phyloP scores from a whole-genome alignment of 192 early-diverging fungal species.

The Obelidium mucronatum region DNA sequence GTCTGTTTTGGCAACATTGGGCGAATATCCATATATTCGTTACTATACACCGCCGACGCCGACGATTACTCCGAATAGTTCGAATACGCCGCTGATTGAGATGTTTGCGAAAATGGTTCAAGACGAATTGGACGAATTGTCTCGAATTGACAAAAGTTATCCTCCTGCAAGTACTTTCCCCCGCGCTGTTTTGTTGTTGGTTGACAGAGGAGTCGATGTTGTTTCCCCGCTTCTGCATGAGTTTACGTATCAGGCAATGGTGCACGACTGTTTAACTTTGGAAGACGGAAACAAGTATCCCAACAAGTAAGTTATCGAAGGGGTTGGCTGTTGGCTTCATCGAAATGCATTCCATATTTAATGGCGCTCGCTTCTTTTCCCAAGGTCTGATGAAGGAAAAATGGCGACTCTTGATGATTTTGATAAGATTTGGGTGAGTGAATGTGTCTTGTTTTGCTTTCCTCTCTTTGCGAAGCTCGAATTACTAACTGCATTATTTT shows the following conservation, averaged over 20 bases:
- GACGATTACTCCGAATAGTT: slow-evolving; percentile 43
- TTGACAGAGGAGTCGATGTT: slow-evolving; percentile 59
- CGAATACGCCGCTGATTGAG: slow-evolving; percentile 73
- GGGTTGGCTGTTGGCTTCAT: slow-evolving; percentile 47
- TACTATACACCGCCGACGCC: slow-evolving; percentile 81
- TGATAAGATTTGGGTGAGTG: slow-evolving; percentile 74
- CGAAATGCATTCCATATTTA: not conserved
- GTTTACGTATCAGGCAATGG: slow-evolving; percentile 80
- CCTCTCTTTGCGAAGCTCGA: not conserved
- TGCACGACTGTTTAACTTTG: slow-evolving; percentile 79
- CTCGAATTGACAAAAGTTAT: slow-evolving; percentile 69
- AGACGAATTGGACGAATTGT: slow-evolving; percentile 83
- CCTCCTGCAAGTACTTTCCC: slow-evolving; percentile 47
- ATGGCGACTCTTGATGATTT: slow-evolving; percentile 66
- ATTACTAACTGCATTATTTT: not conserved
- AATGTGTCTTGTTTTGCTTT: not conserved
- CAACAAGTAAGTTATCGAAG: slow-evolving; percentile 21
- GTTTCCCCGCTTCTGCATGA: slow-evolving; percentile 61
- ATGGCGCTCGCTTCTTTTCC: not conserved
- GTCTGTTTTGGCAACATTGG: slow-evolving; percentile 86
- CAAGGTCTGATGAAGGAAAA: slow-evolving; percentile 50
- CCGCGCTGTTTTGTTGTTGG: slow-evolving; percentile 55
- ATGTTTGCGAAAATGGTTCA: slow-evolving; percentile 85
- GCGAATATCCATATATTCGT: slow-evolving; percentile 92
- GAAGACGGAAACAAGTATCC: slow-evolving; percentile 69